Evolutionary conservation across 2,329 filamentous ascomycete genomes (phyloP), one percentile per base, ranked within the genome.

Genomic region (Sphaerulina musiva): DNA sequence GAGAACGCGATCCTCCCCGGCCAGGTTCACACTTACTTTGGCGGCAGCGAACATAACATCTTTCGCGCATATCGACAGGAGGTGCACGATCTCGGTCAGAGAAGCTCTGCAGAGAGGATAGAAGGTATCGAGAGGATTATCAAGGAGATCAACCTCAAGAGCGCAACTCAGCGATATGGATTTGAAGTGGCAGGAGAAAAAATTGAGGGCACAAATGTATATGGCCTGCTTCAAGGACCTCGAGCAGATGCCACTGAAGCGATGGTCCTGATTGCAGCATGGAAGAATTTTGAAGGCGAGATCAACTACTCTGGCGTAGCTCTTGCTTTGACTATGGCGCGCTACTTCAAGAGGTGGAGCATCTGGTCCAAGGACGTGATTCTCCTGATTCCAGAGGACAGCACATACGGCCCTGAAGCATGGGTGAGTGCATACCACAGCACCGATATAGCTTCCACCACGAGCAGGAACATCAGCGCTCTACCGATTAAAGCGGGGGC

Each of bases 291-390:
- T 62, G 81, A 89, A 52, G 84, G 81, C 26, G 79, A 86, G 62
- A 73, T 91, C 62, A 98, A 98, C 72, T 80, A 85, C 59, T 93
- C 91, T 57, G 93, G 92, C 14, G 84, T 98, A 5, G 85, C 90
- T 6, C 79, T 98, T 32, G 85, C 90, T 2, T 74, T 98, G 64
- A 91, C 92, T 0, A 73, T 98, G 62, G 88, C 89, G 29, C 83
- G 93, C 61, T 98, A 98, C 73, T 97, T 98, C 75, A 95, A 95
- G 72, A 83, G 87, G 63, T 98, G 93, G 93, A 96, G 90, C 50
- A 79, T 98, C 29, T 98, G 93, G 93, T 96, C 91, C 55, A 98
- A 98, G 72, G 93, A 98, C 70, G 95, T 98, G 62, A 92, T 98
- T 55, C 83, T 98, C 63, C 74, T 98, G 5, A 80, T 98, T 45